A percentile compares a stretch with the other conserved stretches of the same genome.
phyloP scores from a whole-genome alignment of 2,329 filamentous ascomycete genomes.

The Aspergillus sp. region DNA sequence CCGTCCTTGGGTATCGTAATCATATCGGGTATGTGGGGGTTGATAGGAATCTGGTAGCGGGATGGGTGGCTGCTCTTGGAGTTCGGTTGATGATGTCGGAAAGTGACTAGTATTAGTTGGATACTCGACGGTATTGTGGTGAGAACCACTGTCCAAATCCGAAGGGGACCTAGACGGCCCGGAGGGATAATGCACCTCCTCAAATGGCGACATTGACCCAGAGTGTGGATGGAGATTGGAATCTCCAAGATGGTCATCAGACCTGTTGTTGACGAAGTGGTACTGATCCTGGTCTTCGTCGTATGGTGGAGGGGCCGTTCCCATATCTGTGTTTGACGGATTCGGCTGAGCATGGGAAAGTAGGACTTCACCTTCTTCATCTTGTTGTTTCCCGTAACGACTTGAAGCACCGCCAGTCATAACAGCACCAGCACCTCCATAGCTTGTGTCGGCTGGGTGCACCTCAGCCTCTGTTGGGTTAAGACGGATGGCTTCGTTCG shows the following conservation, averaged over 20 bases:
- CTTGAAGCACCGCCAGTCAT: slow-evolving; percentile 22
- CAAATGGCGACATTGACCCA: slow-evolving; percentile 21
- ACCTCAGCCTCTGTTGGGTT: slow-evolving; percentile 19
- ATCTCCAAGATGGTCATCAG: slow-evolving; percentile 15
- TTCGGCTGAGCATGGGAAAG: slow-evolving; percentile 41
- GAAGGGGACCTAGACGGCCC: slow-evolving; percentile 16
- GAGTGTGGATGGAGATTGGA: slow-evolving; percentile 11
- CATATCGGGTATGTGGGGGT: slow-evolving; percentile 26
- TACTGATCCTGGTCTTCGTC: slow-evolving; percentile 18
- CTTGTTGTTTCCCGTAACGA: slow-evolving; percentile 26
- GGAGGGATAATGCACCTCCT: slow-evolving; percentile 13
- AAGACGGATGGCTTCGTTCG: slow-evolving; percentile 30
- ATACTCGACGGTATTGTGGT: slow-evolving; percentile 13
- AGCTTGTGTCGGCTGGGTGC: slow-evolving; percentile 24
- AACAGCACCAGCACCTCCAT: slow-evolving; percentile 25
- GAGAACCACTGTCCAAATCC: slow-evolving; percentile 19
- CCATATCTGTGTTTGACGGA: slow-evolving; percentile 12
- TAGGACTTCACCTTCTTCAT: slow-evolving; percentile 41
- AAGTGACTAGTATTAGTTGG: slow-evolving; percentile 4
- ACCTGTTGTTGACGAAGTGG: slow-evolving; percentile 9
- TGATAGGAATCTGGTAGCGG: slow-evolving; percentile 33
- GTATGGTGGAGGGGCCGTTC: slow-evolving; percentile 17
- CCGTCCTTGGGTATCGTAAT: slow-evolving; percentile 19
- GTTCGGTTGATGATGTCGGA: slow-evolving; percentile 18
- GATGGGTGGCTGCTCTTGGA: slow-evolving; percentile 32